Evolutionary conservation across 2,329 filamentous ascomycete genomes (phyloP).

Genomic region (Epichloe amarillans): DNA sequence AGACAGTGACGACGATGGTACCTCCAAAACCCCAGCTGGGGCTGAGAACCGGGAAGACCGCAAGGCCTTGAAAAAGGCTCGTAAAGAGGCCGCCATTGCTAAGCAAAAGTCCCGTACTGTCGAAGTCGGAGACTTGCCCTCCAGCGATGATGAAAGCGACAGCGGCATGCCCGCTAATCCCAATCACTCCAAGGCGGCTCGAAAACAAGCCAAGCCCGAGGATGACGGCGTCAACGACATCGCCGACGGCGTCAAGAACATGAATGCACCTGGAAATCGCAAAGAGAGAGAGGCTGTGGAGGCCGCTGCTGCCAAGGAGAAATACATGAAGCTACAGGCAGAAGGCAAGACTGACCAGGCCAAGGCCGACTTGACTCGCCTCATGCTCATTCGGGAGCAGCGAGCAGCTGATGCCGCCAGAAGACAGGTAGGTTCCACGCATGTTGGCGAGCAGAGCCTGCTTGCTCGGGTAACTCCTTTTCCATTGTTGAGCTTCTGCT

Average conservation of each 20-base stretch:
- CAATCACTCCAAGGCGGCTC: conserved; percentile 71
- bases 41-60: conserved; percentile 67
- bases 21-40: conserved; percentile 31
- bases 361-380: conserved; percentile 71
- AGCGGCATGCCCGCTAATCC: conserved; percentile 73
- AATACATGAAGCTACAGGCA: conserved; percentile 82
- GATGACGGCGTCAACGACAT: conserved; percentile 32
- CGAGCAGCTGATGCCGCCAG: conserved; percentile 71
- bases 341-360: conserved; percentile 96
- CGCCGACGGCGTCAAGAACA: conserved; percentile 41
- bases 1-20: conserved; percentile 33
- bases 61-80: conserved; percentile 74
- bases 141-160: conserved; percentile 52
- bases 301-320: conserved; percentile 77
- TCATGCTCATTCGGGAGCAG: conserved; percentile 73
- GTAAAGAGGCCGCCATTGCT: conserved; percentile 79
- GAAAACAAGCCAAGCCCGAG: conserved; percentile 36
- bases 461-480: neutral
- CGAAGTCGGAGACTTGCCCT: conserved; percentile 74
- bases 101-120: conserved; percentile 57
- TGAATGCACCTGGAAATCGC: conserved; percentile 33
- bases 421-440: conserved; percentile 48
- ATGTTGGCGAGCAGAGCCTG: neutral
- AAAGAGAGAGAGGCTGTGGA: conserved; percentile 63
- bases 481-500: conserved; percentile 6